These are phyloP conservation scores for Taphrina confusa DNA, from an alignment of 1,139 yeast genomes.

Conservation along the genomic window DNA sequence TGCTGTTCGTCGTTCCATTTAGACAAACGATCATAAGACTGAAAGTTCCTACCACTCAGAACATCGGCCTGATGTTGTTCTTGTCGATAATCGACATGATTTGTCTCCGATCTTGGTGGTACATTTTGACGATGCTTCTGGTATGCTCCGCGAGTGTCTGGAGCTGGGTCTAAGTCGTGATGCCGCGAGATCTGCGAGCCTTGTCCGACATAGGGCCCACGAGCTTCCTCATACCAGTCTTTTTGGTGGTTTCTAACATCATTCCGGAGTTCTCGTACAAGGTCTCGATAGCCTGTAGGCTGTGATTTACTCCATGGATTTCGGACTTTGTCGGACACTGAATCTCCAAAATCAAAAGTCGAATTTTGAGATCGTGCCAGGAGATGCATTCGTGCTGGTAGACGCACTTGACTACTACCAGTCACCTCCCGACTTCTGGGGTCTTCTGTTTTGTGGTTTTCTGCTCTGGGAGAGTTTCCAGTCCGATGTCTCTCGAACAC, in stretches of 20 bases:
- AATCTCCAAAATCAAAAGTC: background rate
- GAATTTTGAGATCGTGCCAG: too few relatives aligned
- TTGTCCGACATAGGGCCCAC: too few relatives aligned
- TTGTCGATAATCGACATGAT: background rate
- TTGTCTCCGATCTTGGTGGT: background rate
- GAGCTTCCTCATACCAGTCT: too few relatives aligned
- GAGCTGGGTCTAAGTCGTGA: too few relatives aligned
- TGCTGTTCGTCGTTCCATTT: too few relatives aligned
- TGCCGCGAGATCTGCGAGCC: too few relatives aligned
- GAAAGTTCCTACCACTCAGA: background rate
- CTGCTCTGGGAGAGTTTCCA: background rate
- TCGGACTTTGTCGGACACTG: background rate
- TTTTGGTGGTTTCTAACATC: conserved; percentile 6
- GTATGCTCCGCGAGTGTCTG: too few relatives aligned
- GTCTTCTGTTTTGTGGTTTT: too few relatives aligned
- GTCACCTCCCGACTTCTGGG: too few relatives aligned
- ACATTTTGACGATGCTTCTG: conserved; percentile 4
- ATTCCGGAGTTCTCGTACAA: conserved; percentile 1
- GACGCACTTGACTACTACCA: too few relatives aligned
- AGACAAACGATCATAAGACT: background rate
- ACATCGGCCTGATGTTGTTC: too few relatives aligned
- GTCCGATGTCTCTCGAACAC: background rate
- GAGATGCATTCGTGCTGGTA: too few relatives aligned
- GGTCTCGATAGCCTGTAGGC: background rate
- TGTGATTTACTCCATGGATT: conserved; percentile 15